Evolutionary conservation across 176 grass and related monocot species (phyloP).

Genomic region (Lolium perenne): DNA sequence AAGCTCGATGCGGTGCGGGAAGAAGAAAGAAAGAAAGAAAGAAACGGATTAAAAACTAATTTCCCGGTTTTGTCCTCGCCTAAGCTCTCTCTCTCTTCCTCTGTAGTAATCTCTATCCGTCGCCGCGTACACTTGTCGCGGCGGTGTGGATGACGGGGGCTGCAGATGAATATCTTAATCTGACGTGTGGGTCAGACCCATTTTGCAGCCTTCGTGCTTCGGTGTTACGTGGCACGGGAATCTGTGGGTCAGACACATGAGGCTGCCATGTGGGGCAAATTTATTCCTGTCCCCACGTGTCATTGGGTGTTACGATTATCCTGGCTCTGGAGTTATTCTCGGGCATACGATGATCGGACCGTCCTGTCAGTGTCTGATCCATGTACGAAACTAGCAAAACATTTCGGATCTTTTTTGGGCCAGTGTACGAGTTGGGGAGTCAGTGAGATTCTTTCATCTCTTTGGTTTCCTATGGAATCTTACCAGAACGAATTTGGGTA

Average conservation of each 20-base stretch:
- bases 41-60: slow-evolving; percentile 35
- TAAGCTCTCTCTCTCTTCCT: slow-evolving; percentile 1
- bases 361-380: not conserved
- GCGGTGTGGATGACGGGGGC: slow-evolving; percentile 17
- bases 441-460: slow-evolving; percentile 17
- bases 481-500: not conserved
- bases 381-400: not conserved
- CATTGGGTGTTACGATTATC: not conserved
- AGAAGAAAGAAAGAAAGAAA: slow-evolving; percentile 10
- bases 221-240: slow-evolving; percentile 11
- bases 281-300: slow-evolving; percentile 10
- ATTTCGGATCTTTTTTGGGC: slow-evolving; percentile 3
- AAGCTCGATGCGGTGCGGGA: slow-evolving; percentile 39
- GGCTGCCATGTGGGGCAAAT: slow-evolving; percentile 39
- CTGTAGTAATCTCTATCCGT: slow-evolving; percentile 34
- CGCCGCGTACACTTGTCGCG: slow-evolving; percentile 44
- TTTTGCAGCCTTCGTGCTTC: not conserved
- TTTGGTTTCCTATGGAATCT: not conserved
- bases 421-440: not conserved
- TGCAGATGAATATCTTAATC: not conserved
- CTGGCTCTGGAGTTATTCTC: not conserved
- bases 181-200: slow-evolving; percentile 21
- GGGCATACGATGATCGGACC: not conserved
- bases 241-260: not conserved
- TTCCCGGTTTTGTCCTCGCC: slow-evolving; percentile 34